Base-by-base conservation (phyloP, 164 flowering plant species). In the Macadamia tetraphylla region DNA sequence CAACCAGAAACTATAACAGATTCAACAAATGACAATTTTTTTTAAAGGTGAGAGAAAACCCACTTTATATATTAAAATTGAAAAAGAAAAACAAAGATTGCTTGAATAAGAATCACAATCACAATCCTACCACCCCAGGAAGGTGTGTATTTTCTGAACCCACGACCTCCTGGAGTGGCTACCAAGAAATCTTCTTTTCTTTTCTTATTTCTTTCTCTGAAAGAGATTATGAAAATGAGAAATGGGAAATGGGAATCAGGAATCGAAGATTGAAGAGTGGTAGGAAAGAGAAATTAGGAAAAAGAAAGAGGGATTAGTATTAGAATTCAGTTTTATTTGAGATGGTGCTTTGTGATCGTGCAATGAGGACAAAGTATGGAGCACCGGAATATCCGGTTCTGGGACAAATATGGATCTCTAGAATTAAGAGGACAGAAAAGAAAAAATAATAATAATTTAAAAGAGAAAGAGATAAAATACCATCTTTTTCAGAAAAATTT, bases 351-450 rank as follows among this genome's bases (percentile, higher is more conserved):
- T 71, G 73, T 42, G 63, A 9, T 73, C 61, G 70, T 64, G 58
- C 13, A 58, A 64, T 23, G 23, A 23, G 23, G 40, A 35, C 40
- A 35, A 35, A 35, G 40, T 5, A 35, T 35, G 40, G 40, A 46
- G 29, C 60, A 70, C 70, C 80, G 70, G 30, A 44, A 73, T 80
- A 81, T 78, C 68, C 86, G 87, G 87, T 78, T 81, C 12, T 71
- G 29, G 73, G 35, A 29, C 62, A 68, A 86, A 78, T 15, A 65
- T 71, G 81, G 80, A 77, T 80, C 86, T 73, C 78, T 73, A 67
- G 55, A 77, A 29, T 81, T 77, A 73, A 78, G 62, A 51, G 58
- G 18, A 57, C 60, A 44, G 53, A 6, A 18, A 29, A n/a, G 6
- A 31, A 70, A 68, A 58, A 35, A 18, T 61, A 32, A 43, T 29